A percentile compares a stretch with the other conserved stretches of the same genome.
phyloP scores from a whole-genome alignment of 2,329 filamentous ascomycete genomes.

The Microcyclosporella mali region DNA sequence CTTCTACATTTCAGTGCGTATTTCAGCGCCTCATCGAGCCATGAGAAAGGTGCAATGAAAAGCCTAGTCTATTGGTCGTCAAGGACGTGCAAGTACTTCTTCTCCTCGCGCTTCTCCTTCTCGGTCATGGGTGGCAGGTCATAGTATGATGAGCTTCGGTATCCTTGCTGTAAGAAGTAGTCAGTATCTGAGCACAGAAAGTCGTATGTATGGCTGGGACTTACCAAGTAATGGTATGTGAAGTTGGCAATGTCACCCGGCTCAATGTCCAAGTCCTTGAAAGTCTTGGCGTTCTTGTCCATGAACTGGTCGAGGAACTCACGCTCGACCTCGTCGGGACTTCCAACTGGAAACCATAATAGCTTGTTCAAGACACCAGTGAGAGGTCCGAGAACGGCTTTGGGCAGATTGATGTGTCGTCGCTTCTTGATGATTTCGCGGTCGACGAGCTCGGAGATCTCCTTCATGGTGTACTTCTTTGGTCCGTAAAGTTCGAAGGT shows the following conservation, averaged over 20 bases:
- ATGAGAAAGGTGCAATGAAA: not conserved
- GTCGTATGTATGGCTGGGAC: conserved; percentile 30
- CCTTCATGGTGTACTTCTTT: conserved; percentile 80
- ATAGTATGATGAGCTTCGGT: conserved; percentile 81
- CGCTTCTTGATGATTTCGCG: conserved; percentile 86
- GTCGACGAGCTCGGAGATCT: conserved; percentile 84
- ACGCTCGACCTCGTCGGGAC: conserved; percentile 78
- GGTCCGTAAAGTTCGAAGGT: conserved; percentile 94
- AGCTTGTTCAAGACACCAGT: conserved; percentile 69
- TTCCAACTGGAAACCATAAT: conserved; percentile 83
- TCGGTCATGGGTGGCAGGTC: conserved; percentile 92
- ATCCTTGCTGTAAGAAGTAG: conserved; percentile 64
- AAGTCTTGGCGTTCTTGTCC: conserved; percentile 86
- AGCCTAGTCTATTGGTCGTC: conserved; percentile 63
- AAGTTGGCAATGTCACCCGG: conserved; percentile 78
- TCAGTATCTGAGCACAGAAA: conserved; percentile 28
- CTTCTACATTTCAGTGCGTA: not conserved
- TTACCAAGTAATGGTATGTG: conserved; percentile 89
- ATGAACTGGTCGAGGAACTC: conserved; percentile 92
- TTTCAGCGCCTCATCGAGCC: not conserved
- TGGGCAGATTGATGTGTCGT: conserved; percentile 86
- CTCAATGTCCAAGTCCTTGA: conserved; percentile 86
- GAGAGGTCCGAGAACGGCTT: conserved; percentile 67
- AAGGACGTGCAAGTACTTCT: conserved; percentile 91
- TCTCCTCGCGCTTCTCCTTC: conserved; percentile 89